A percentile compares a stretch with the other conserved stretches of the same genome.
These are phyloP conservation scores for Sungouiella blattae DNA, from an alignment of 805 yeast genomes.

Conservation along the genomic window DNA sequence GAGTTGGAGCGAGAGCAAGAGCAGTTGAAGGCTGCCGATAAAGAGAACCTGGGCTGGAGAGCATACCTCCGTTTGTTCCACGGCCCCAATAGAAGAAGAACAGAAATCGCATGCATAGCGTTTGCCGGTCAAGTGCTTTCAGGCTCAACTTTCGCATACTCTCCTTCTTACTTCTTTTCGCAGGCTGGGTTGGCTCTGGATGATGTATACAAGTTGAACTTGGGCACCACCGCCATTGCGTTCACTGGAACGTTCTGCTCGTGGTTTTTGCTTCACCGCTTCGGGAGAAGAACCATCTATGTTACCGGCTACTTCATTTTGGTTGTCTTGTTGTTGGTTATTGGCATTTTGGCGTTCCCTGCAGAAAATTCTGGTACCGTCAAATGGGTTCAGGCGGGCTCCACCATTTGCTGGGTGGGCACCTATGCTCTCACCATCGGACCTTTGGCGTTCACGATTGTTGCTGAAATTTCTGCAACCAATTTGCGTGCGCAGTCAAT, in stretches of 20 bases:
- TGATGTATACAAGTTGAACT: conserved; percentile 9
- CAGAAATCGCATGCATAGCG: conserved; percentile 8
- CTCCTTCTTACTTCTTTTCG: conserved; percentile 9
- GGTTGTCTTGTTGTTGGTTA: conserved; percentile 5
- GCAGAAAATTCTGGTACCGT: conserved; percentile 13
- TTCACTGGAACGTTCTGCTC: conserved; percentile 7
- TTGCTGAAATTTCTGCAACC: conserved; percentile 9
- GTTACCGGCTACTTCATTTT: conserved; percentile 3
- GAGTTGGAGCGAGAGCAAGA: conserved; percentile 25
- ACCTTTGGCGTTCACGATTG: conserved; percentile 11
- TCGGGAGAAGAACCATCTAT: conserved; percentile 9
- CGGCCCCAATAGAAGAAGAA: conserved; percentile 6
- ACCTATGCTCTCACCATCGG: conserved; percentile 9
- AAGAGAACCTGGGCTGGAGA: conserved; percentile 18
- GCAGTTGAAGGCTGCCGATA: conserved; percentile 22
- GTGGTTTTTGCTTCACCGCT: conserved; percentile 7
- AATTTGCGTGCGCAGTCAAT: conserved; percentile 10
- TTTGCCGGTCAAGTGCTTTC: conserved; percentile 10
- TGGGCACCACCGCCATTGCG: conserved; percentile 10
- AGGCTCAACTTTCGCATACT: conserved; percentile 9
- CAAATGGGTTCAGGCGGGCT: conserved; percentile 23
- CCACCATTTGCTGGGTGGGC: conserved; percentile 13
- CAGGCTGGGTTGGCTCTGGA: conserved; percentile 10
- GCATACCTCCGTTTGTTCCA: conserved; percentile 18
- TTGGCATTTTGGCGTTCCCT: conserved; percentile 12